A percentile compares a stretch with the other conserved stretches of the same genome.
Evolutionary conservation across 2,329 filamentous ascomycete species (phyloP).

Genomic region (Trichoderma polysporum): DNA sequence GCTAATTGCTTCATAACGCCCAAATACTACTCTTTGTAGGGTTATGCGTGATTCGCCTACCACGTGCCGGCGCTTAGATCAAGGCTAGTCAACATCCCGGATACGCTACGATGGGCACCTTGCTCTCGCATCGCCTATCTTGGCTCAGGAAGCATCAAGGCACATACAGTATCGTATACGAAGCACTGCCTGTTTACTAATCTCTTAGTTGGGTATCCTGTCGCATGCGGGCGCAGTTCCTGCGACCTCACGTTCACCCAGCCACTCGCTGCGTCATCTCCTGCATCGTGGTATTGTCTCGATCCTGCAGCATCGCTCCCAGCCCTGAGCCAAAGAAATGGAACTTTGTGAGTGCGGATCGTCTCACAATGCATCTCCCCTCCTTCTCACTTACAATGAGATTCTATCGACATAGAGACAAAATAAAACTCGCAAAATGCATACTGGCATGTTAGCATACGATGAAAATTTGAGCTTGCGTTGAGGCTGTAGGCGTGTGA

Average conservation of each 20-base stretch:
- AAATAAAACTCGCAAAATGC: background rate
- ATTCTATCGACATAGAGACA: background rate
- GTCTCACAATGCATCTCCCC: background rate
- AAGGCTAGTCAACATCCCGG: slow-evolving; percentile 6
- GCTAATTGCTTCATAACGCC: background rate
- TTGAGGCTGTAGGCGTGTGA: background rate
- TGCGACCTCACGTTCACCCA: background rate
- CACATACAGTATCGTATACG: background rate
- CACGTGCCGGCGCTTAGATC: slow-evolving; percentile 15
- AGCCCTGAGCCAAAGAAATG: background rate
- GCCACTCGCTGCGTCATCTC: slow-evolving; percentile 3
- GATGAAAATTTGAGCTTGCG: background rate
- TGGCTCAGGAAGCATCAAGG: background rate
- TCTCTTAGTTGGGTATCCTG: background rate
- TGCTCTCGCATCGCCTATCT: background rate
- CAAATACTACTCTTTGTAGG: background rate
- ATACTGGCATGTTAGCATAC: background rate
- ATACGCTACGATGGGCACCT: background rate
- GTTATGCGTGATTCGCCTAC: background rate
- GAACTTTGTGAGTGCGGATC: background rate
- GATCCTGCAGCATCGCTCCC: slow-evolving; percentile 12
- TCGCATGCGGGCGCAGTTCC: background rate
- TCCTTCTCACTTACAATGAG: background rate
- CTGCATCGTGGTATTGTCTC: slow-evolving; percentile 4
- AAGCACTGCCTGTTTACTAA: background rate